Evolutionary conservation across 176 grass and related monocot species (phyloP).

Genomic region (Themeda triandra): DNA sequence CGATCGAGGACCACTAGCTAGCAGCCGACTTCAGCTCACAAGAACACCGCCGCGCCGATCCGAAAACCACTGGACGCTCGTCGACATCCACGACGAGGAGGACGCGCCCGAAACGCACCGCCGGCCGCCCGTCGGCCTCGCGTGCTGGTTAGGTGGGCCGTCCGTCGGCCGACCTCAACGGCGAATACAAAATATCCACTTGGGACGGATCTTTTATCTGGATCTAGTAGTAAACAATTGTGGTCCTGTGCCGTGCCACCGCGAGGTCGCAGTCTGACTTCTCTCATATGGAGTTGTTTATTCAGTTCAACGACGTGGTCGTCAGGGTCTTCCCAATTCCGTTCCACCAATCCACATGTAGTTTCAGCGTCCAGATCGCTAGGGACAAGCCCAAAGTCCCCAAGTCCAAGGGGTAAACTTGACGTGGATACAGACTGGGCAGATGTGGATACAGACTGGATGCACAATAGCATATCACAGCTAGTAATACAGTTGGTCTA

Average conservation of each 20-base stretch:
- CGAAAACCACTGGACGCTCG: not conserved
- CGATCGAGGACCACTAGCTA: not conserved
- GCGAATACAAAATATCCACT: not conserved
- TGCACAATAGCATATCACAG: too few species aligned
- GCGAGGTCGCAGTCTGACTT: constrained; percentile 3
- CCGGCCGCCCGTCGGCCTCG: not conserved
- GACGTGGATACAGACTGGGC: not conserved
- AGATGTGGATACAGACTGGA: not conserved
- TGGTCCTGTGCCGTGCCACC: not conserved
- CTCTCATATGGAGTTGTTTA: not conserved
- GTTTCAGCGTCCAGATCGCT: not conserved
- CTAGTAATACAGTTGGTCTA: not conserved
- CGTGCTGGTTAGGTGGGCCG: not conserved
- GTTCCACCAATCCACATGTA: not conserved
- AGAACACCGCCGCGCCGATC: not conserved
- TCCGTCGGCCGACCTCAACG: not conserved
- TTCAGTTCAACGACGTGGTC: not conserved
- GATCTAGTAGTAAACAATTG: not conserved
- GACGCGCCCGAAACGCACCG: not conserved
- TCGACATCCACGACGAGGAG: not conserved
- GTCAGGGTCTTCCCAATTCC: not conserved
- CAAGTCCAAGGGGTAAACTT: not conserved
- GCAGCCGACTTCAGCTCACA: not conserved
- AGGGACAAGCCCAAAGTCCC: not conserved
- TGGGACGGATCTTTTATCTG: not conserved